Evolutionary conservation across 1,139 yeast species (phyloP), one percentile per base, ranked within the genome.

Genomic region (Entelexis paramagnoliae): DNA sequence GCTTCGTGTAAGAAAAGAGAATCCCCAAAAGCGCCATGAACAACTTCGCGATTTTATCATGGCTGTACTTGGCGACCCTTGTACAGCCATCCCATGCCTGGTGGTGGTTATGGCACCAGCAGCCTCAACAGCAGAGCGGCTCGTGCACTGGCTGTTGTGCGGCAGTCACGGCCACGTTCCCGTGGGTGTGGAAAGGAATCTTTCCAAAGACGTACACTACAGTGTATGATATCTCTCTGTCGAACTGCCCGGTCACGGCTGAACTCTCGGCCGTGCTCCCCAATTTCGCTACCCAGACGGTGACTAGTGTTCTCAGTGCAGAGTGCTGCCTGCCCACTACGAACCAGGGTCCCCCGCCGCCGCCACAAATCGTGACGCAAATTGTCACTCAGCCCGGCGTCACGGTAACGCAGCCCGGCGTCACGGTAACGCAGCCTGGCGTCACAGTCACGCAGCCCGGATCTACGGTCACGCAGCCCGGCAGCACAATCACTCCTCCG

Each of bases 71-170:
- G 30, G 56, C 56, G 33, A 36, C 54, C n/a, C 38, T 48, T 14
- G 47, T 50, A n/a, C 49, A 34, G 45, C 57, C 57, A 8, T n/a
- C 60, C 10, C 36, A 57, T 36, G 59, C 59, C n/a, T 54, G 56
- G 56, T 57, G 40, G 40, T 58, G 58, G 60, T 36, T 50, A 6
- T 41, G 50, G 55, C 49, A 50, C 32, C 22, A 38, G 13, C 38
- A 30, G 22, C 50, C 45, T 7, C 49, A 24, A 10, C 19, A 35
- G 4, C 40, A 16, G 16, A 24, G 7, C 39, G 24, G 24, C 24
- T 22, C 41, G 28, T 58, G 61, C 46, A 24, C 42, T 8, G 61
- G 61, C 16, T 58, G 61, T 46, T 58, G 61, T 48, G 51, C 53
- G 3, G 24, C 33, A 3, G 53, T 58, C 11, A 35, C 36, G 10